phyloP scores from a whole-genome alignment of 495 filamentous ascomycete genomes.

The Parmelia sp. region DNA sequence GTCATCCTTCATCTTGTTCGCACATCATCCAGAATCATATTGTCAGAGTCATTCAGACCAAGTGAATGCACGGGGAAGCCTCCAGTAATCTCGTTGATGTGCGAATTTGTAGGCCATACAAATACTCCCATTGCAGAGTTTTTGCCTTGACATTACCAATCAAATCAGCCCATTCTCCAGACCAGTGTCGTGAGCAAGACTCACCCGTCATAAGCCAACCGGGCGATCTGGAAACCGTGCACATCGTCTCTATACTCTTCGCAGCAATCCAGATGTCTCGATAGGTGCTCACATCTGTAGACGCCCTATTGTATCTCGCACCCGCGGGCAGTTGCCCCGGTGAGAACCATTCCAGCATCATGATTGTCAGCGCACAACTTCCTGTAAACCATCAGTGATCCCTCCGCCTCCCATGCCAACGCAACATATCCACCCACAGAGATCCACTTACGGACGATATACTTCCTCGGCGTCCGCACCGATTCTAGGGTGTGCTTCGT shows the following conservation, averaged over 20 bases:
- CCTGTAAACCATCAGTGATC: neutral
- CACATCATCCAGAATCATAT: neutral
- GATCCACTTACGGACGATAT: slow-evolving; percentile 6
- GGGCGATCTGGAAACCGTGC: neutral
- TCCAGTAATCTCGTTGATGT: neutral
- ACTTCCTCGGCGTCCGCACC: slow-evolving; percentile 12
- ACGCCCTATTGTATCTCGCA: neutral
- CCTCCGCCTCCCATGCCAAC: neutral
- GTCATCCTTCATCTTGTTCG: neutral
- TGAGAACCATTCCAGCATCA: slow-evolving; percentile 9
- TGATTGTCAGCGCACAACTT: slow-evolving; percentile 8
- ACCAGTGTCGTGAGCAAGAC: neutral
- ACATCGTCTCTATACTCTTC: neutral
- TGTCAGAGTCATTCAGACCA: neutral
- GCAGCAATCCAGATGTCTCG: slow-evolving; percentile 2
- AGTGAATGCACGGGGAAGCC: neutral
- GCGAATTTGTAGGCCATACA: slow-evolving; percentile 11
- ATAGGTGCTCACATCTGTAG: slow-evolving; percentile 12
- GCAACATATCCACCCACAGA: neutral
- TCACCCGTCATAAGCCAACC: slow-evolving; percentile 10
- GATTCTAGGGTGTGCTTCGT: neutral
- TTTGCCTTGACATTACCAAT: neutral
- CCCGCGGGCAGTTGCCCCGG: neutral
- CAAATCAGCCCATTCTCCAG: neutral
- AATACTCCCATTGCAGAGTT: slow-evolving; percentile 14